A percentile compares a stretch with the other conserved stretches of the same genome.
Conservation (phyloP, 441 rosid species). For the Erodium moschatum region DNA sequence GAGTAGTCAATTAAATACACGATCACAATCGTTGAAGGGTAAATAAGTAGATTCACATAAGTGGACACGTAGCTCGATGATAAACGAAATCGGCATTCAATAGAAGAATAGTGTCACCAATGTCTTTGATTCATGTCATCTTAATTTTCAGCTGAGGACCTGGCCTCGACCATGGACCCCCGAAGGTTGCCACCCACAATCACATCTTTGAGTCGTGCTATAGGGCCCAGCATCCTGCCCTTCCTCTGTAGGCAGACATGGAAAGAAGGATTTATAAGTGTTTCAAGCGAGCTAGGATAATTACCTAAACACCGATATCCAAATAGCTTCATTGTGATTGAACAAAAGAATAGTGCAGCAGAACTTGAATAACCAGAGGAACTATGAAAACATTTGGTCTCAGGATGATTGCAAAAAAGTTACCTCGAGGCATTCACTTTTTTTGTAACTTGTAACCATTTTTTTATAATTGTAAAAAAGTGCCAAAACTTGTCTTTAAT, state of each 20-base stretch:
- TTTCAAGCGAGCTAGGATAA: background rate
- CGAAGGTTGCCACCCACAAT: conserved; percentile 64
- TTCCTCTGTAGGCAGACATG: conserved; percentile 38
- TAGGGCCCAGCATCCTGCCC: conserved; percentile 54
- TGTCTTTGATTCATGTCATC: conserved; percentile 14
- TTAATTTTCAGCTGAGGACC: conserved; percentile 40
- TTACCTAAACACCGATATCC: background rate
- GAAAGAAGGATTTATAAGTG: background rate
- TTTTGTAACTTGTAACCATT: no score
- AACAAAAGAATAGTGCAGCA: background rate
- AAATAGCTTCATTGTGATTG: background rate
- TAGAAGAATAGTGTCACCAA: background rate
- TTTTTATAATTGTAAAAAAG: no score
- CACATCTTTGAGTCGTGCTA: conserved; percentile 67
- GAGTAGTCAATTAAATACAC: no score
- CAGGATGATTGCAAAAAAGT: no score
- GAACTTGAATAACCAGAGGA: background rate
- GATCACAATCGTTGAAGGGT: no score
- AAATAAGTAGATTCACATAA: no score
- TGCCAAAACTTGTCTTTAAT: no score
- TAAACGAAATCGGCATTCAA: no score
- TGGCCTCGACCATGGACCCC: conserved; percentile 43
- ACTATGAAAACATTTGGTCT: background rate
- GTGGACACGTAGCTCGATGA: no score
- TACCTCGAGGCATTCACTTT: no score